Conservation (phyloP, 2,329 filamentous ascomycete genomes). For the Sphaerulina musiva region DNA sequence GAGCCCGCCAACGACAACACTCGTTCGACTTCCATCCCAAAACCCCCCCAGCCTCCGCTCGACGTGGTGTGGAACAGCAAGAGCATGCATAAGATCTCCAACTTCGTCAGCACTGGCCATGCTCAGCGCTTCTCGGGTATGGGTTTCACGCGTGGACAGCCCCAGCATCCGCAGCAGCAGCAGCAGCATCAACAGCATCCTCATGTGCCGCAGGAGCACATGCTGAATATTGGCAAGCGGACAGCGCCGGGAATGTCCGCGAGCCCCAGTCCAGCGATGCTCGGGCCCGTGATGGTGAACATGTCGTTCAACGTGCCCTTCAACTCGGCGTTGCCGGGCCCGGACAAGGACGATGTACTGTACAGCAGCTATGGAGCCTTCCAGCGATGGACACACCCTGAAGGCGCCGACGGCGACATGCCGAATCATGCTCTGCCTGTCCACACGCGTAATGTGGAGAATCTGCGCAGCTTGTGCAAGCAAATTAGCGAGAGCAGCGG, state of each 20-base stretch:
- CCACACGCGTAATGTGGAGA: slow-evolving; percentile 77
- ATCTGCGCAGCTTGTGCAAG: slow-evolving; percentile 70
- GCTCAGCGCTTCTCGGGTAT: slow-evolving; percentile 57
- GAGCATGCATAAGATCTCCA: slow-evolving; percentile 61
- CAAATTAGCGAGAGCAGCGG: slow-evolving; percentile 64
- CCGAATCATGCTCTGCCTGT: slow-evolving; percentile 87
- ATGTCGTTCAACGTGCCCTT: slow-evolving; percentile 98
- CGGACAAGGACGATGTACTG: slow-evolving; percentile 88
- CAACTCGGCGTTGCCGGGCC: slow-evolving; percentile 82
- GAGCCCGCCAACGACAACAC: slow-evolving; percentile 10
- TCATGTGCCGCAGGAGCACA: slow-evolving; percentile 9
- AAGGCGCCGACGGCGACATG: slow-evolving; percentile 75
- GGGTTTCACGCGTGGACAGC: slow-evolving; percentile 57
- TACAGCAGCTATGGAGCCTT: slow-evolving; percentile 85
- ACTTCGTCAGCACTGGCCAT: slow-evolving; percentile 53
- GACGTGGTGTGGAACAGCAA: slow-evolving; percentile 17
- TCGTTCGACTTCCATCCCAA: slow-evolving; percentile 10
- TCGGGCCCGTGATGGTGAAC: slow-evolving; percentile 68
- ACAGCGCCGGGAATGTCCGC: slow-evolving; percentile 43
- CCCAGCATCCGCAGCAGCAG: slow-evolving; percentile 37
- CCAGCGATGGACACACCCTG: slow-evolving; percentile 87
- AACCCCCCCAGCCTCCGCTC: slow-evolving; percentile 7
- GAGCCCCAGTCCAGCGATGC: slow-evolving; percentile 54
- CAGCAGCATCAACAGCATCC: slow-evolving; percentile 5
- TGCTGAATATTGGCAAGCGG: slow-evolving; percentile 44